Conservation (phyloP, 768 basidiomycete species). For the Mycena rosella region DNA sequence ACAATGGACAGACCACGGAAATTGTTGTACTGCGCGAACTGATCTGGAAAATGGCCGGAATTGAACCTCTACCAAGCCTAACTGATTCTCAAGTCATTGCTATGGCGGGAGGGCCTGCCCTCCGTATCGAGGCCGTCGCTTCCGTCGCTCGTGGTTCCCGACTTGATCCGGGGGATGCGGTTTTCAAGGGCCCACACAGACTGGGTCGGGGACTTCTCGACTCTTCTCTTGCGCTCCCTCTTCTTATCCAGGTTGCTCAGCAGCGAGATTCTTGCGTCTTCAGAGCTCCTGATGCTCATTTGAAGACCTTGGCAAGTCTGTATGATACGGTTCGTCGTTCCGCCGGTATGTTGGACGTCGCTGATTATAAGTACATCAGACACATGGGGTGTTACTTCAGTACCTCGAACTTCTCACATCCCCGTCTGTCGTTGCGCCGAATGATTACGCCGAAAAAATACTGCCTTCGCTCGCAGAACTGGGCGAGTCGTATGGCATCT, state of each 20-base stretch:
- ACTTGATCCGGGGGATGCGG: constrained; percentile 73
- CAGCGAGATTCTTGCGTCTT: constrained; percentile 90
- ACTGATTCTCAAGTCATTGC: constrained; percentile 90
- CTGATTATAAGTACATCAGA: constrained; percentile 58
- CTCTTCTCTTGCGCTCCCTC: constrained; percentile 83
- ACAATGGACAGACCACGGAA: constrained; percentile 86
- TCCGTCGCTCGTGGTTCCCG: constrained; percentile 81
- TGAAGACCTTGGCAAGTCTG: constrained; percentile 88
- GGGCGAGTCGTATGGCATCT: constrained; percentile 81
- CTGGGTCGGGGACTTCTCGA: constrained; percentile 77
- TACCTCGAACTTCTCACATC: constrained; percentile 90
- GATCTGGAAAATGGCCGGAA: constrained; percentile 95
- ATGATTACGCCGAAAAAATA: constrained; percentile 80
- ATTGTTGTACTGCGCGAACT: constrained; percentile 93
- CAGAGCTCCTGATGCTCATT: constrained; percentile 77
- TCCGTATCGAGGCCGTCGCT: constrained; percentile 92
- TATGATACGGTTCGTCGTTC: constrained; percentile 84
- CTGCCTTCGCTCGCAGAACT: constrained; percentile 84
- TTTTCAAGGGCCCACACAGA: constrained; percentile 74
- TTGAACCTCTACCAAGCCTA: constrained; percentile 90
- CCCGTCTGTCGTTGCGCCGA: constrained; percentile 71
- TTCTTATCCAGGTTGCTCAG: constrained; percentile 93
- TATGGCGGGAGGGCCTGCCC: constrained; percentile 90
- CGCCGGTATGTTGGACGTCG: constrained; percentile 34
- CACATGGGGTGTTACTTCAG: constrained; percentile 92